Percentiles rank a stretch among this genome's conserved stretches.
phyloP scores from a whole-genome alignment of 2,329 filamentous ascomycete genomes.

The Albophoma yamanashiensis region DNA sequence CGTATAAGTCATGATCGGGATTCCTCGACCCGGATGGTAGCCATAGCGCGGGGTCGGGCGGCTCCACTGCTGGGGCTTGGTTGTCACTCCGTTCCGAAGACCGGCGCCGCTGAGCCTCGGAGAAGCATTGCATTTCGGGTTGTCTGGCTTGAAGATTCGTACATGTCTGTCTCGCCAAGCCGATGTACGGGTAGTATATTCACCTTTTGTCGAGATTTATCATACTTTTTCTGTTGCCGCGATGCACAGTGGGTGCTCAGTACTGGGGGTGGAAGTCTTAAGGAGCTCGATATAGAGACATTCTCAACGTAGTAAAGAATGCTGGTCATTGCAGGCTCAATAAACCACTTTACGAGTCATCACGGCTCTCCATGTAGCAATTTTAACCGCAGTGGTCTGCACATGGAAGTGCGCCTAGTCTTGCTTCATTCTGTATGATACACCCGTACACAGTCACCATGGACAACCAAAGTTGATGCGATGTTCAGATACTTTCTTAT shows the following conservation, averaged over 20 bases:
- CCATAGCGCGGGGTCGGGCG: background rate
- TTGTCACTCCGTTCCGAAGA: background rate
- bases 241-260: background rate
- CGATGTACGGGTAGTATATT: background rate
- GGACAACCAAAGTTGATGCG: background rate
- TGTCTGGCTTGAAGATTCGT: background rate
- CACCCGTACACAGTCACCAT: background rate
- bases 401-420: background rate
- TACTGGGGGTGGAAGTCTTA: background rate
- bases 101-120: background rate
- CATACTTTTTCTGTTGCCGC: background rate
- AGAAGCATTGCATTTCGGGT: background rate
- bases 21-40: background rate
- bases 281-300: background rate
- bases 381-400: no score
- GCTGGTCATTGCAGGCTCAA: background rate
- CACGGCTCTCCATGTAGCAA: background rate
- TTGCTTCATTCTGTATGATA: background rate
- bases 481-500: background rate
- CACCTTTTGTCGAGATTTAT: background rate
- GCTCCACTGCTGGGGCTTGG: background rate
- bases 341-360: background rate
- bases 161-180: background rate
- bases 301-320: background rate
- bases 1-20: background rate